Percentiles rank a stretch among this genome's conserved stretches.
Evolutionary conservation across 129 eudicot species (phyloP).

Genomic region (Centrapalus pauciflorus): DNA sequence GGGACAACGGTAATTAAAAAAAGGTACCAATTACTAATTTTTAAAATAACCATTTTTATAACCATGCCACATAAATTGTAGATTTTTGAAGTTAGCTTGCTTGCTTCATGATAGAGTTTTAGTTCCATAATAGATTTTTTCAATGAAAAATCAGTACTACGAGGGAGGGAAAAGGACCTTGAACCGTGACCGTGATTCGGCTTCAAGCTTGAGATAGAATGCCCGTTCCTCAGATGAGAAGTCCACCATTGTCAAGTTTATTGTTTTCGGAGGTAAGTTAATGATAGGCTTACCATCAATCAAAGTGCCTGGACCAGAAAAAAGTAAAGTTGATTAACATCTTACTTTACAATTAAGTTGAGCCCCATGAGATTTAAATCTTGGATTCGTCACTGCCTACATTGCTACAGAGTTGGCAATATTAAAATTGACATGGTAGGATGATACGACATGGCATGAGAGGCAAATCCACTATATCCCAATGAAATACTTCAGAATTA

Average conservation of each 20-base stretch:
- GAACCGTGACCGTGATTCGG: slow-evolving; percentile 71
- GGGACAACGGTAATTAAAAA: neutral
- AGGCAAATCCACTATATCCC: neutral
- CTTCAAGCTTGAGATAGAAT: slow-evolving; percentile 72
- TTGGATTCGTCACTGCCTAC: too few species aligned
- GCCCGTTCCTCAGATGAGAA: slow-evolving; percentile 76
- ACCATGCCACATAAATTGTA: neutral
- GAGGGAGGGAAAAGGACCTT: slow-evolving; percentile 42
- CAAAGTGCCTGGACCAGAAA: slow-evolving; percentile 50
- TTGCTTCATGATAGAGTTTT: neutral
- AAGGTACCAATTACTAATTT: neutral
- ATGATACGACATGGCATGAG: neutral
- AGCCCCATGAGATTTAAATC: too few species aligned
- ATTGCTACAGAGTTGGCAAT: neutral
- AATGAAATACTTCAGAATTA: neutral
- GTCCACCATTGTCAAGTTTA: slow-evolving; percentile 46
- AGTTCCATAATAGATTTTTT: too few species aligned
- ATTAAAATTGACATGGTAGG: neutral
- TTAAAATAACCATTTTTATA: neutral
- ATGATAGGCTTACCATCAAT: slow-evolving; percentile 87
- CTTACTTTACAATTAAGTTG: too few species aligned
- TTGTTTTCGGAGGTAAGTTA: slow-evolving; percentile 67
- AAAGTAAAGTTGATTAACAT: slow-evolving; percentile 15
- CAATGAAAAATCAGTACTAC: neutral
- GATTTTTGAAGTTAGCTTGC: neutral